phyloP scores from a whole-genome alignment of 2,329 filamentous ascomycete species.

The Ophiostoma himal-ulmi region DNA sequence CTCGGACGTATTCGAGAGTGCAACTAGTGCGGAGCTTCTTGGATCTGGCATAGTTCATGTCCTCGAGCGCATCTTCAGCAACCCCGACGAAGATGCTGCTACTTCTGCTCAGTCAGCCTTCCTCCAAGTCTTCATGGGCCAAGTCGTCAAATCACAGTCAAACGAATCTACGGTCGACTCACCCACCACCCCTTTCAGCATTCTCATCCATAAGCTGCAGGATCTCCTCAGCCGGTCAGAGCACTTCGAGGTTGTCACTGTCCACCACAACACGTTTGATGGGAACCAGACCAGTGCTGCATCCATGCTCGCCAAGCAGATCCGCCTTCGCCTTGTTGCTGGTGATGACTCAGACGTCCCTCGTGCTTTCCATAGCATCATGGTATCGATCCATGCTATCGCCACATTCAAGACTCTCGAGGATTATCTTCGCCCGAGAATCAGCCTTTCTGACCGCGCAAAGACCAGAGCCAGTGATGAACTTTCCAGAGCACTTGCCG shows the following conservation, averaged over 20 bases:
- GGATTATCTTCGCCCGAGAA: slow-evolving; percentile 88
- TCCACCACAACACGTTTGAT: slow-evolving; percentile 87
- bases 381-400: slow-evolving; percentile 97
- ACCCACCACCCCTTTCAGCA: slow-evolving; percentile 77
- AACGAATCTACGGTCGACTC: slow-evolving; percentile 62
- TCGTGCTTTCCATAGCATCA: slow-evolving; percentile 80
- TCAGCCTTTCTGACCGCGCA: slow-evolving; percentile 71
- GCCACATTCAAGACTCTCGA: slow-evolving; percentile 96
- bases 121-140: slow-evolving; percentile 85
- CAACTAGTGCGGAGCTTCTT: slow-evolving; percentile 90
- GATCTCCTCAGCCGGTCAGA: slow-evolving; percentile 93
- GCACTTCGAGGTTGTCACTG: slow-evolving; percentile 95
- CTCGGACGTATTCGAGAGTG: slow-evolving; percentile 80
- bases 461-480: slow-evolving; percentile 53
- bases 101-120: slow-evolving; percentile 74
- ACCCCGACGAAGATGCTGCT: slow-evolving; percentile 55
- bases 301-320: slow-evolving; percentile 94
- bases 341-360: slow-evolving; percentile 90
- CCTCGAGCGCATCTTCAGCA: slow-evolving; percentile 75
- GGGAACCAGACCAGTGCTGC: slow-evolving; percentile 84
- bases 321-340: slow-evolving; percentile 79
- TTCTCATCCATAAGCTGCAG: slow-evolving; percentile 89
- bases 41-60: slow-evolving; percentile 84
- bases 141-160: slow-evolving; percentile 58
- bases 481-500: slow-evolving; percentile 63